Evolutionary conservation across 2,329 filamentous ascomycete genomes (phyloP).

Genomic region (Cladosporium sp.): DNA sequence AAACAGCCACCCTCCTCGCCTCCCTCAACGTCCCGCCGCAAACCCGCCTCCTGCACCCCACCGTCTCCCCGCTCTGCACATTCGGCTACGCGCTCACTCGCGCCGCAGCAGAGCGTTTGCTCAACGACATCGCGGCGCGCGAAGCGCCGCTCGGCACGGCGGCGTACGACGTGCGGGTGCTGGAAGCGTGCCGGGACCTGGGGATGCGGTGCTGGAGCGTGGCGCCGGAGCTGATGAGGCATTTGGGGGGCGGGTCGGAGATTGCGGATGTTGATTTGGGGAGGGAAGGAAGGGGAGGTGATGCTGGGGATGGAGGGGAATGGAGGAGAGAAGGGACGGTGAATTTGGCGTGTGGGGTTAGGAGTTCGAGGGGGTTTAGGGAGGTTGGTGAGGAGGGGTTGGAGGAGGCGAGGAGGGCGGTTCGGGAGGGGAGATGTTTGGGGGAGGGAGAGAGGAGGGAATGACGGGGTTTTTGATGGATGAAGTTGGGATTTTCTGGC

Average conservation of each 20-base stretch:
- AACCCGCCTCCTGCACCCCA: constrained; percentile 35
- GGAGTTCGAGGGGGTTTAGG: constrained; percentile 23
- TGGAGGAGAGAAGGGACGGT: constrained; percentile 15
- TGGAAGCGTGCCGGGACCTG: constrained; percentile 33
- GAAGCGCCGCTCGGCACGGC: constrained; percentile 24
- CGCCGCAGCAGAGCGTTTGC: constrained; percentile 27
- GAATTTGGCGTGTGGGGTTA: constrained; percentile 33
- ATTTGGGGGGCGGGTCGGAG: constrained; percentile 30
- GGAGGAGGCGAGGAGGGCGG: constrained; percentile 31
- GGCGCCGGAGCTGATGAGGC: constrained; percentile 37
- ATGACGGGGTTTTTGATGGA: too few relatives aligned
- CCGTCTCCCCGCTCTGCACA: constrained; percentile 39
- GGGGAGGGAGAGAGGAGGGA: constrained; percentile 17
- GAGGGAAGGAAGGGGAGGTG: too few relatives aligned
- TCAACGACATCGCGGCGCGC: constrained; percentile 31
- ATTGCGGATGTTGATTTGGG: constrained; percentile 30
- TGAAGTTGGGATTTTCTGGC: too few relatives aligned
- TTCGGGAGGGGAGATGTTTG: constrained; percentile 34
- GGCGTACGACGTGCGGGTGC: constrained; percentile 37
- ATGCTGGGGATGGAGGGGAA: too few relatives aligned
- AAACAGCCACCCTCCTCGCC: constrained; percentile 33
- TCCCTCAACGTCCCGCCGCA: constrained; percentile 32
- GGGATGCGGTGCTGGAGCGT: constrained; percentile 32
- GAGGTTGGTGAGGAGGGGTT: constrained; percentile 22
- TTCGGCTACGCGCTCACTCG: constrained; percentile 41